phyloP scores from a whole-genome alignment of 768 basidiomycete genomes.

The Mycena epipterygia region DNA sequence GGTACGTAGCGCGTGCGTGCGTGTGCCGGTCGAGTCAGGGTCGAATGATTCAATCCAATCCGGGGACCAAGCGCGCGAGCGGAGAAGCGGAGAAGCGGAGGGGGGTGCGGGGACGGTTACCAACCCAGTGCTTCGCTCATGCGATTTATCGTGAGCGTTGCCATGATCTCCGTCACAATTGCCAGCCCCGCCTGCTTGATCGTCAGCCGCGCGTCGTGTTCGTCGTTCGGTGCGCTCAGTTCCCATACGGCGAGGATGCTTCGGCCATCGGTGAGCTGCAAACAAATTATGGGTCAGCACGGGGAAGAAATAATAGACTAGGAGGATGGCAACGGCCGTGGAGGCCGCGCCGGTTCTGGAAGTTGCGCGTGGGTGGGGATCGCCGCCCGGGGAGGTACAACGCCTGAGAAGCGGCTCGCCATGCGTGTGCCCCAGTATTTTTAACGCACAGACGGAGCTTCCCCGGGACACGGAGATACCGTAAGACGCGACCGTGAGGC shows the following conservation, averaged over 20 bases:
- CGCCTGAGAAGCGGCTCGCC: not conserved
- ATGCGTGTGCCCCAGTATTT: not conserved
- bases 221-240: conserved; percentile 65
- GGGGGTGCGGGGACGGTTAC: no score
- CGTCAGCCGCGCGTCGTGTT: conserved; percentile 71
- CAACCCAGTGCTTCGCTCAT: conserved; percentile 75
- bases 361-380: no score
- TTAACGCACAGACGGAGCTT: not conserved
- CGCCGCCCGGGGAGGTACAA: not conserved
- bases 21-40: not conserved
- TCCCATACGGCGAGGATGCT: conserved; percentile 79
- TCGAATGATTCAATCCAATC: no score
- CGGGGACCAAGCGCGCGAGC: no score
- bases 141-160: conserved; percentile 80
- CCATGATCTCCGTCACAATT: conserved; percentile 82
- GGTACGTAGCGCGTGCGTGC: not conserved
- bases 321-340: not conserved
- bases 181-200: conserved; percentile 70
- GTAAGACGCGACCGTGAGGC: no score
- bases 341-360: no score
- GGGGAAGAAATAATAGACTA: conserved; percentile 1
- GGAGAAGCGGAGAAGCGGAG: no score
- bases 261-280: conserved; percentile 75
- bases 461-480: no score
- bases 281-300: conserved; percentile 10